phyloP scores from a whole-genome alignment of 768 basidiomycete genomes.

The Lactarius pseudohatsudake region DNA sequence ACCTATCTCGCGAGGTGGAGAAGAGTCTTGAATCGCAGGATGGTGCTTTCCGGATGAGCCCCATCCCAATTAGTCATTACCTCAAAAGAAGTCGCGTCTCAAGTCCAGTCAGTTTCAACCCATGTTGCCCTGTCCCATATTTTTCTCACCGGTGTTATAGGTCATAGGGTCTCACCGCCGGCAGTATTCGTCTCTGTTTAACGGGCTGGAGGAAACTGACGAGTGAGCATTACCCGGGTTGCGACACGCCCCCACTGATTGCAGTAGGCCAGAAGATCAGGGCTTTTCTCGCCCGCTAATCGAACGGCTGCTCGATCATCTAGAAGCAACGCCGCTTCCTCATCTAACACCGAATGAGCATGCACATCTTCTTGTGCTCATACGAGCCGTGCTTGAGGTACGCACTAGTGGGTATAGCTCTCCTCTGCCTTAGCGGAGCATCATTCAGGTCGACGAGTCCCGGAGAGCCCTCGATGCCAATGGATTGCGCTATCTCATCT shows the following conservation, averaged over 20 bases:
- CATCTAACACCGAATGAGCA: constrained; percentile 79
- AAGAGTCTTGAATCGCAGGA: constrained; percentile 33
- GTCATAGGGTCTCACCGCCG: constrained; percentile 33
- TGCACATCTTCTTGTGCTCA: constrained; percentile 77
- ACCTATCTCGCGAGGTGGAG: constrained; percentile 52
- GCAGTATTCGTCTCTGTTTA: constrained; percentile 56
- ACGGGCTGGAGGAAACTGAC: constrained; percentile 42
- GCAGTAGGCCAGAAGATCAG: constrained; percentile 46
- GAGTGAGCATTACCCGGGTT: constrained; percentile 41
- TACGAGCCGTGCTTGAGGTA: constrained; percentile 87
- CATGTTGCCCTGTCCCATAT: constrained; percentile 1
- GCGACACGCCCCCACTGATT: constrained; percentile 1
- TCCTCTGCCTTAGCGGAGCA: constrained; percentile 5
- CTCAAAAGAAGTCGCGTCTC: constrained; percentile 41
- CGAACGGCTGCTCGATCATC: constrained; percentile 54
- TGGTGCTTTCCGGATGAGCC: constrained; percentile 41
- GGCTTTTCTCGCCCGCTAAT: constrained; percentile 64
- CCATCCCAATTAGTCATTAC: constrained; percentile 59
- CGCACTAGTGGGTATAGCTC: constrained; percentile 7
- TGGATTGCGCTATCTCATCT: constrained; percentile 89
- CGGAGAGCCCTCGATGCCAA: constrained; percentile 88
- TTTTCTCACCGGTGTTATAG: constrained; percentile 14
- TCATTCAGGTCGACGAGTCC: constrained; percentile 78
- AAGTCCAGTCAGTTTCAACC: constrained; percentile 20
- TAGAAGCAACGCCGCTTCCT: constrained; percentile 65